phyloP scores from a whole-genome alignment of 2,329 filamentous ascomycete genomes.

The Macrophomina tecta region DNA sequence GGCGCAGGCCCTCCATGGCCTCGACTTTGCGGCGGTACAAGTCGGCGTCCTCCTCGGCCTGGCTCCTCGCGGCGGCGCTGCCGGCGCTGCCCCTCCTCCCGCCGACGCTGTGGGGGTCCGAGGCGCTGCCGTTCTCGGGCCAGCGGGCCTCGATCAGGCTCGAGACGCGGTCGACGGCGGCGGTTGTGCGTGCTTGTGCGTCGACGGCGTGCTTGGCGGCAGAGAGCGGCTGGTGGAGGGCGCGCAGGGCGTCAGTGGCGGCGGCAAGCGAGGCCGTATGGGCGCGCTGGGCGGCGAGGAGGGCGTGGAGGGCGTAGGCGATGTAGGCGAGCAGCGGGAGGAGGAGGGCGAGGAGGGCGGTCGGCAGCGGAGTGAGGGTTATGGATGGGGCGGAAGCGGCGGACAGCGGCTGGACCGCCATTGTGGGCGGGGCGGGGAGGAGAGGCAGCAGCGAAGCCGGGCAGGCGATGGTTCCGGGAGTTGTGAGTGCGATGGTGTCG shows the following conservation, averaged over 20 bases:
- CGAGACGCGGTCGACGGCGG: neutral
- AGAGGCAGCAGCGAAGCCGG: neutral
- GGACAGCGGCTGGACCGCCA: constrained; percentile 25
- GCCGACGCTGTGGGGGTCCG: neutral
- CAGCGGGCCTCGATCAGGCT: neutral
- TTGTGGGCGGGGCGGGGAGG: neutral
- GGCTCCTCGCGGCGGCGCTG: neutral
- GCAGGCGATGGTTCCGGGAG: neutral
- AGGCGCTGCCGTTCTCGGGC: neutral
- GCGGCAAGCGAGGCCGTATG: constrained; percentile 28
- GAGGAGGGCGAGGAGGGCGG: neutral
- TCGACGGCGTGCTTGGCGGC: too few relatives aligned
- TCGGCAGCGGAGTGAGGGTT: neutral
- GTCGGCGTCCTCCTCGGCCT: constrained; percentile 13
- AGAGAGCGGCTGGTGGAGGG: neutral
- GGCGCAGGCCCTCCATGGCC: constrained; percentile 25
- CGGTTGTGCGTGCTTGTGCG: neutral
- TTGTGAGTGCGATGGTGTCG: neutral
- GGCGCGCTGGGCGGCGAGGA: constrained; percentile 23
- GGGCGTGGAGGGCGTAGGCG: constrained; percentile 23
- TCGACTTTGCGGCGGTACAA: constrained; percentile 27
- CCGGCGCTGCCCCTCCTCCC: neutral
- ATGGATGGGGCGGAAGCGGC: constrained; percentile 29
- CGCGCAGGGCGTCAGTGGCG: constrained; percentile 34
- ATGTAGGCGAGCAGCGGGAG: constrained; percentile 8